These are phyloP conservation scores for Talaromyces trachyspermus DNA, from an alignment of 495 filamentous ascomycete genomes.

Conservation along the genomic window DNA sequence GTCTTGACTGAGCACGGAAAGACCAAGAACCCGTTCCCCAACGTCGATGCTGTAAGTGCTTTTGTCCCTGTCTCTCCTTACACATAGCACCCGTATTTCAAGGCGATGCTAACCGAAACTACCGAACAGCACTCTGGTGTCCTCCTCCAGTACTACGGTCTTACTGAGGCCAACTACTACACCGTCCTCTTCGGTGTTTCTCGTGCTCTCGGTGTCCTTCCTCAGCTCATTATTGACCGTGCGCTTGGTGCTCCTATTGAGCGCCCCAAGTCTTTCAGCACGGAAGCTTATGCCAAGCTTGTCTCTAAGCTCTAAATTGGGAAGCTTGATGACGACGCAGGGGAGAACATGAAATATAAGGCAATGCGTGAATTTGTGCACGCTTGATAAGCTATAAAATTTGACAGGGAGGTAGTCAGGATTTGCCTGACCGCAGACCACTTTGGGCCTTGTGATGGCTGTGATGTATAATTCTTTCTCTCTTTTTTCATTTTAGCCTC, in stretches of 20 bases:
- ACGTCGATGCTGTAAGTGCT: conserved; percentile 56
- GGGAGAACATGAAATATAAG: background rate
- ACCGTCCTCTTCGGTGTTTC: conserved; percentile 98
- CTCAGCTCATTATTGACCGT: conserved; percentile 99
- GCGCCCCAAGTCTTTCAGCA: conserved; percentile 94
- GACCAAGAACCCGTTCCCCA: conserved; percentile 87
- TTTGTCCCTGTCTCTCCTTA: conserved; percentile 23
- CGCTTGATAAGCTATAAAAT: too few relatives aligned
- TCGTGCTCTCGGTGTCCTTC: conserved; percentile 93
- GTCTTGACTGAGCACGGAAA: conserved; percentile 99
- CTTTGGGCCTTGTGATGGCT: too few relatives aligned
- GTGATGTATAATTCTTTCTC: too few relatives aligned
- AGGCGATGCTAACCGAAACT: conserved; percentile 24
- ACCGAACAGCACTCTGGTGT: conserved; percentile 75
- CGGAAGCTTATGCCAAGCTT: conserved; percentile 91
- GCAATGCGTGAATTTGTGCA: too few relatives aligned
- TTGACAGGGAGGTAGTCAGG: too few relatives aligned
- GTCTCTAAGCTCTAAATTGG: conserved; percentile 75
- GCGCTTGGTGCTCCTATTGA: conserved; percentile 68
- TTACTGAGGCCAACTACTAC: conserved; percentile 99
- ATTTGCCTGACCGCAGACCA: too few relatives aligned
- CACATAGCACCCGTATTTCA: too few relatives aligned
- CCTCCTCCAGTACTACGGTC: conserved; percentile 97
- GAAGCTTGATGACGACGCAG: background rate
- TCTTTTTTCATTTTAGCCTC: too few relatives aligned